These are phyloP conservation scores for Rhazya stricta DNA, from an alignment of 257 asterid genomes.

Conservation along the genomic window DNA sequence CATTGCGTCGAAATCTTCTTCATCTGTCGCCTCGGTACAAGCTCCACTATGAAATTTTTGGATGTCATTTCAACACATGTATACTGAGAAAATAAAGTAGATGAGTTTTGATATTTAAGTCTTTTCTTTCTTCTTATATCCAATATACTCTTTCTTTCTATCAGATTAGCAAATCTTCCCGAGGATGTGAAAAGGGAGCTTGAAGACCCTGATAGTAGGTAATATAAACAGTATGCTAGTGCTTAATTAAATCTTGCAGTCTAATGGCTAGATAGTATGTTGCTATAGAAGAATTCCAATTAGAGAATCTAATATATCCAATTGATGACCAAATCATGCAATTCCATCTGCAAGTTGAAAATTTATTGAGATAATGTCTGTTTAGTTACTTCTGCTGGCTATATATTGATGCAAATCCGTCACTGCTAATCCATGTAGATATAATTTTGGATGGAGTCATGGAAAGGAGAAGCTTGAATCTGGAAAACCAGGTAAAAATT, in stretches of 20 bases:
- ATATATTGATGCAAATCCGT: background rate
- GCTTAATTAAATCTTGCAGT: background rate
- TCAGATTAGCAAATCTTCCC: slow-evolving; percentile 76
- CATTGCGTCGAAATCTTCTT: slow-evolving; percentile 70
- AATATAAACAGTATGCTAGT: slow-evolving; percentile 14
- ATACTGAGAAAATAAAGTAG: background rate
- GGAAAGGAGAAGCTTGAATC: slow-evolving; percentile 93
- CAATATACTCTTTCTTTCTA: slow-evolving; percentile 14
- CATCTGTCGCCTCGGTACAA: slow-evolving; percentile 72
- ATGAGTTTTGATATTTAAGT: slow-evolving; percentile 5
- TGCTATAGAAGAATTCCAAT: background rate
- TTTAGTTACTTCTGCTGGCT: background rate
- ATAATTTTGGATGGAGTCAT: slow-evolving; percentile 97
- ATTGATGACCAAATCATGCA: background rate
- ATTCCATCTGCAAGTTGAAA: slow-evolving; percentile 1
- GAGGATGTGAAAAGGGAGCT: slow-evolving; percentile 55
- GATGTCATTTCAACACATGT: background rate
- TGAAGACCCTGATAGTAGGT: slow-evolving; percentile 86
- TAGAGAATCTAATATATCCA: background rate
- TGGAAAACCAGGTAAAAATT: slow-evolving; percentile 74
- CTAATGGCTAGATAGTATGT: background rate
- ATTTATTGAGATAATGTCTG: background rate
- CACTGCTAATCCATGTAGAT: slow-evolving; percentile 37
- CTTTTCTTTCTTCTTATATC: slow-evolving; percentile 7
- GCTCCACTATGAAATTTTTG: slow-evolving; percentile 13